Base-by-base conservation (phyloP, 495 filamentous ascomycete species). In the Annulohypoxylon maeteangense region DNA sequence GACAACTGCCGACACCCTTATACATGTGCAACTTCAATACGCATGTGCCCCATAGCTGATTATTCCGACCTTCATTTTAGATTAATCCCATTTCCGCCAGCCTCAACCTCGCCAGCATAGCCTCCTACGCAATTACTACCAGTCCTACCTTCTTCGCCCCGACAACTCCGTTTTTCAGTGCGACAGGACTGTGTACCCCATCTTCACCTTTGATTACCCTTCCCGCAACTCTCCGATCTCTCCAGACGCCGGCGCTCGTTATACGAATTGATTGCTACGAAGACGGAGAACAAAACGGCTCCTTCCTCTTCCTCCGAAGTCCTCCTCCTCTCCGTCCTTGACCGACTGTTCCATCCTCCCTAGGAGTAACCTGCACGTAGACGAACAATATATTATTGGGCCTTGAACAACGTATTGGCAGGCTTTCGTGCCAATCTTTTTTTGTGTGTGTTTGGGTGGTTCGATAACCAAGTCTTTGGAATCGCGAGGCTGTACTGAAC, bases 311-410 rank as follows among this genome's bases (percentile, higher is more conserved):
- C 81, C 70, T 80, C 80, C 81, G 75, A 79, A 71, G 70, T 75
- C 70, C 80, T 73, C 62, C 71, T 83, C 74, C 81, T 83, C 66
- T 80, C 78, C 66, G 74, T 81, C 72, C 79, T 83, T 75, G 81
- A 81, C 55, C 77, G 76, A 75, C 80, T 84, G 51, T 84, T 81
- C 65, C 79, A 84, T 61, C 82, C 82, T 73, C 82, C 82, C 73
- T 84, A 84, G 63, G 23, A 80, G 62, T 57, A 56, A 68, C 47
- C 38, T 58, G 27, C 58, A 50, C 62, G 31, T 59, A 65, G 27
- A 71, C 68, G 36, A 64, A 67, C 27, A 63, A 18, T 25, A 23
- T 50, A 36, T 75, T 77, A 79, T 78, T 53, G 50, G 29, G 25
- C 14, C 47, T 51, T 53, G 45, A 63, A 77, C 60, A 77, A 77